Conservation (phyloP, 192 early-diverging fungal species). For the Entomortierella lignicola region DNA sequence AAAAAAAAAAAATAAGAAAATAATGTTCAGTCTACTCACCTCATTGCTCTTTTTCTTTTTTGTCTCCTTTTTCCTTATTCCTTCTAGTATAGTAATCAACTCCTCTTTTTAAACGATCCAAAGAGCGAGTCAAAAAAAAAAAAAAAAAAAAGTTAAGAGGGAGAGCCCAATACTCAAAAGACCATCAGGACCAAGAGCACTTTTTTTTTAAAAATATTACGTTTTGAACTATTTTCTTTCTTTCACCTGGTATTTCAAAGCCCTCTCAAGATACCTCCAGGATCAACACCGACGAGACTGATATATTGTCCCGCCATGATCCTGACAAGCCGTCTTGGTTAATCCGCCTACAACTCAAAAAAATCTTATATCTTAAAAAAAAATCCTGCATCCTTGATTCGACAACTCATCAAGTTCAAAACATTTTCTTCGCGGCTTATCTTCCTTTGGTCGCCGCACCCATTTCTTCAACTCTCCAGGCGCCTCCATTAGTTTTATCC, state of each 20-base stretch:
- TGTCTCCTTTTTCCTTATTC: neutral
- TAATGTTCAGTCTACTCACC: neutral
- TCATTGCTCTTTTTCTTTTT: neutral
- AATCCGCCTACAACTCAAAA: neutral
- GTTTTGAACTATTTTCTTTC: too few relatives aligned
- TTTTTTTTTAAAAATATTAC: neutral
- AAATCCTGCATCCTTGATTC: neutral
- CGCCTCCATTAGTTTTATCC: neutral
- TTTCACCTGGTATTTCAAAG: too few relatives aligned
- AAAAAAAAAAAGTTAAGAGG: too few relatives aligned
- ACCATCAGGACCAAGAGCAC: neutral
- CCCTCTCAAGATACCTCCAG: neutral
- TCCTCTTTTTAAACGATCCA: neutral
- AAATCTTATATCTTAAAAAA: neutral
- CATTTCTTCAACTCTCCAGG: neutral
- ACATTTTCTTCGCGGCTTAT: neutral
- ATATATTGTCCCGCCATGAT: constrained; percentile 24
- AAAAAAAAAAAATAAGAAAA: too few relatives aligned
- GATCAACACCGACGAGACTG: neutral
- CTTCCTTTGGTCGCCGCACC: neutral
- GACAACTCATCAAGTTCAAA: constrained; percentile 1
- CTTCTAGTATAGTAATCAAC: neutral
- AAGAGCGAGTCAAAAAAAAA: neutral
- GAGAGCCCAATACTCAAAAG: neutral
- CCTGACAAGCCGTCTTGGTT: constrained; percentile 20